Conservation (phyloP, 805 yeast genomes). For the Metschnikowia chrysomelidarum region DNA sequence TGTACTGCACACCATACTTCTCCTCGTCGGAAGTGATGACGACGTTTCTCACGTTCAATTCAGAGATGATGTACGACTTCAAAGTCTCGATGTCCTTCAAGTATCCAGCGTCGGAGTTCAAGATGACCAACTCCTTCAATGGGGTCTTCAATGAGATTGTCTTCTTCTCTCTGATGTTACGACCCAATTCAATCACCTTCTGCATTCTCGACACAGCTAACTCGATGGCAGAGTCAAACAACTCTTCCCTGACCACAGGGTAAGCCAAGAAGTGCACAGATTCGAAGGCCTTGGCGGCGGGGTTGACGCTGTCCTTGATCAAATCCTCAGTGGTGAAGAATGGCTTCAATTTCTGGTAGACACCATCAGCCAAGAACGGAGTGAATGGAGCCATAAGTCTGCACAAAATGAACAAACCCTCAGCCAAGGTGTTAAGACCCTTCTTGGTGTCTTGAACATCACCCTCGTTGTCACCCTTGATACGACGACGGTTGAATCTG, state of each 20-base stretch:
- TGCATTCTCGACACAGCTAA: constrained; percentile 94
- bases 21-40: constrained; percentile 87
- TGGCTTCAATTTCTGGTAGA: constrained; percentile 71
- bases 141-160: constrained; percentile 93
- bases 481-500: constrained; percentile 95
- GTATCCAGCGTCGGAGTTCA: constrained; percentile 75
- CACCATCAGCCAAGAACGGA: constrained; percentile 89
- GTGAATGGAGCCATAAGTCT: constrained; percentile 99
- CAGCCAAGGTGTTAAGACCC: constrained; percentile 89
- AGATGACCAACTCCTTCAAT: constrained; percentile 78
- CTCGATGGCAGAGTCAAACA: constrained; percentile 81
- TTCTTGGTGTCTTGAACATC: constrained; percentile 80
- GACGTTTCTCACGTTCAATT: constrained; percentile 86
- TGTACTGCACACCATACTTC: constrained; percentile 87
- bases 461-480: constrained; percentile 78
- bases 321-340: constrained; percentile 61
- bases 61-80: constrained; percentile 79
- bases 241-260: constrained; percentile 78
- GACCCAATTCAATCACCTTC: constrained; percentile 91
- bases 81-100: constrained; percentile 75
- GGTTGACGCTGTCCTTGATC: constrained; percentile 37
- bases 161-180: constrained; percentile 96
- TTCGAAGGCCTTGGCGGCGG: constrained; percentile 56
- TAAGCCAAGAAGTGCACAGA: constrained; percentile 94
- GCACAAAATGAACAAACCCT: constrained; percentile 81